Conservation (phyloP, 2,329 filamentous ascomycete genomes). For the Cladophialophora bantiana region DNA sequence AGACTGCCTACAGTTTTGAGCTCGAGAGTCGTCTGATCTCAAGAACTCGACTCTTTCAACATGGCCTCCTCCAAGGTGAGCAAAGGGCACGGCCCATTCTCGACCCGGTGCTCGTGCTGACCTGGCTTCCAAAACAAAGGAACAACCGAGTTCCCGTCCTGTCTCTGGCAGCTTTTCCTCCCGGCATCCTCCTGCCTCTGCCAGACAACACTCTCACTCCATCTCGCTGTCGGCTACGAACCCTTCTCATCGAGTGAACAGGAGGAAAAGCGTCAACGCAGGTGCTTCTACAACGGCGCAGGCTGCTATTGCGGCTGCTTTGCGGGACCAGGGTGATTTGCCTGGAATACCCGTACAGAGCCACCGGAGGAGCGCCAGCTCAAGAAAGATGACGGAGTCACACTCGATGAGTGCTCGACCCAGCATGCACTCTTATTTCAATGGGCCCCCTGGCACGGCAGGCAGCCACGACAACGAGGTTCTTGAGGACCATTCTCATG, state of each 20-base stretch:
- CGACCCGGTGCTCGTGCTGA: slow-evolving; percentile 35
- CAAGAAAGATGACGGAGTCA: slow-evolving; percentile 57
- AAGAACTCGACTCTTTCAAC: slow-evolving; percentile 15
- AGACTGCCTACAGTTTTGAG: slow-evolving; percentile 35
- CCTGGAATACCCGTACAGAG: slow-evolving; percentile 62
- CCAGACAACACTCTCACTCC: slow-evolving; percentile 73
- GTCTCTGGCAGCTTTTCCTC: slow-evolving; percentile 41
- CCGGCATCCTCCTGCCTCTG: slow-evolving; percentile 38
- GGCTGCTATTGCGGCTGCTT: slow-evolving; percentile 69
- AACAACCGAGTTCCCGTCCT: slow-evolving; percentile 39
- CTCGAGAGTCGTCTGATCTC: slow-evolving; percentile 37
- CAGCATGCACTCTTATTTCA: slow-evolving; percentile 52
- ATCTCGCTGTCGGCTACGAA: slow-evolving; percentile 79
- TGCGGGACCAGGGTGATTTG: slow-evolving; percentile 69
- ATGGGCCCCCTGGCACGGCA: slow-evolving; percentile 42
- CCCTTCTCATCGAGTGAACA: slow-evolving; percentile 82
- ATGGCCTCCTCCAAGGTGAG: slow-evolving; percentile 38
- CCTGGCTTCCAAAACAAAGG: slow-evolving; percentile 37
- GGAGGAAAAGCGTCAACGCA: slow-evolving; percentile 90
- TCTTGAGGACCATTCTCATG: slow-evolving; percentile 42
- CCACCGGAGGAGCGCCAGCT: slow-evolving; percentile 71
- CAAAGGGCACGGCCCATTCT: slow-evolving; percentile 23
- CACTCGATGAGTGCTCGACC: slow-evolving; percentile 50
- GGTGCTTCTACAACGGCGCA: slow-evolving; percentile 76
- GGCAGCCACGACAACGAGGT: slow-evolving; percentile 50